Evolutionary conservation across 768 basidiomycete species (phyloP).

Genomic region (Mycena latifolia): DNA sequence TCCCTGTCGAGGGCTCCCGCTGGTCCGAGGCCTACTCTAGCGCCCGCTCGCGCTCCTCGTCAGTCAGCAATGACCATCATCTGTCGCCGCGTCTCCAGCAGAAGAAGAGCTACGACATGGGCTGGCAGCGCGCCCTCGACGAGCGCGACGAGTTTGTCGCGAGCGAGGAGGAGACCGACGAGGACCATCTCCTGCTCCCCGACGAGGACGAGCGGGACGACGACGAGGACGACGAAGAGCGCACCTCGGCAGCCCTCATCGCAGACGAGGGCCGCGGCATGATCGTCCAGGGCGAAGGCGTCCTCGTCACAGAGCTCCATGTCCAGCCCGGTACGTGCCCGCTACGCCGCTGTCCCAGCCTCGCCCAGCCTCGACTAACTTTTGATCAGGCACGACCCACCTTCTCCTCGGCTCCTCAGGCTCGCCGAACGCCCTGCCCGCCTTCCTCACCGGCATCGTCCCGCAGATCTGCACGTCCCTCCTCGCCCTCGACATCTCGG

Average conservation of each 20-base stretch:
- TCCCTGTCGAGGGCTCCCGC: conserved; percentile 68
- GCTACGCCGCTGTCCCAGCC: not conserved
- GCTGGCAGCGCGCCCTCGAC: conserved; percentile 75
- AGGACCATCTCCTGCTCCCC: conserved; percentile 56
- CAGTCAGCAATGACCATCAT: conserved; percentile 61
- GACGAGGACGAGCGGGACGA: conserved; percentile 63
- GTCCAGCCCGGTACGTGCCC: conserved; percentile 76
- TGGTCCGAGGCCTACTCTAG: conserved; percentile 84
- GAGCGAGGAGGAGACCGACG: conserved; percentile 70
- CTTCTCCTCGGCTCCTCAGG: conserved; percentile 87
- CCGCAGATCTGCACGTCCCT: conserved; percentile 83
- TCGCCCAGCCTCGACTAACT: conserved; percentile 10
- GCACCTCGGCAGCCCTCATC: conserved; percentile 81
- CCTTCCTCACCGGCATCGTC: conserved; percentile 77
- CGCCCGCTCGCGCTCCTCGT: conserved; percentile 78
- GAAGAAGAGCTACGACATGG: conserved; percentile 82
- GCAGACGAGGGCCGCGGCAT: conserved; percentile 89
- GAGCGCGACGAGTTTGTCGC: conserved; percentile 76
- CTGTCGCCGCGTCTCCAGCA: conserved; percentile 62
- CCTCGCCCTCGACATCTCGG: conserved; percentile 93
- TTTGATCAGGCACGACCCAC: conserved; percentile 90
- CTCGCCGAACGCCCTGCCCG: conserved; percentile 82
- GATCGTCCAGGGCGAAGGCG: conserved; percentile 79
- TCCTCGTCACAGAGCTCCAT: conserved; percentile 71
- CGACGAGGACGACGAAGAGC: conserved; percentile 74